These are phyloP conservation scores for Baorangia bicolor DNA, from an alignment of 768 basidiomycete genomes.

Conservation along the genomic window DNA sequence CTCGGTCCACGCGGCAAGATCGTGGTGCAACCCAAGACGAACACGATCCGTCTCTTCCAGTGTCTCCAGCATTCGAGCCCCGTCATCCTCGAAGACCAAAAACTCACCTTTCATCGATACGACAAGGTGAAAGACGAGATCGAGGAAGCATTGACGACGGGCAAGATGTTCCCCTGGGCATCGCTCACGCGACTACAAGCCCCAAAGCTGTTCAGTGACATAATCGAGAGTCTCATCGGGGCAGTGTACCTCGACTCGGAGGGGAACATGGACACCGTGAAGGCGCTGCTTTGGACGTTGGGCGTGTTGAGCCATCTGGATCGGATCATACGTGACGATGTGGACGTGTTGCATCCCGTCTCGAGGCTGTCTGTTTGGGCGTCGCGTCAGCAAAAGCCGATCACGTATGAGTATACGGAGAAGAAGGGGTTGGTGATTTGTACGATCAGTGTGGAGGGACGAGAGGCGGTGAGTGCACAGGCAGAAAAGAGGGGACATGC, in stretches of 20 bases:
- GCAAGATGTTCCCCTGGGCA: conserved; percentile 67
- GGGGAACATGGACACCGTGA: conserved; percentile 53
- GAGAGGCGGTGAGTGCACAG: conserved; percentile 30
- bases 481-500: conserved; percentile 52
- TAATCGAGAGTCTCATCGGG: conserved; percentile 73
- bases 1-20: conserved; percentile 33
- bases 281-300: conserved; percentile 46
- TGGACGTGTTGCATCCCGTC: conserved; percentile 75
- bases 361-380: conserved; percentile 67
- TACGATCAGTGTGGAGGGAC: conserved; percentile 46
- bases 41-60: conserved; percentile 57
- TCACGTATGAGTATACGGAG: conserved; percentile 45
- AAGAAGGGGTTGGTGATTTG: conserved; percentile 52
- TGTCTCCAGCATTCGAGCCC: conserved; percentile 74
- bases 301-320: conserved; percentile 62
- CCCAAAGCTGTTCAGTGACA: conserved; percentile 77
- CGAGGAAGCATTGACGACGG: conserved; percentile 41
- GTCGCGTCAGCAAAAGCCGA: conserved; percentile 40
- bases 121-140: conserved; percentile 48
- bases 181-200: conserved; percentile 72
- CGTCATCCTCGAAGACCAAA: conserved; percentile 61
- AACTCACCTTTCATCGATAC: conserved; percentile 53
- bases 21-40: conserved; percentile 40
- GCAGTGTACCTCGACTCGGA: conserved; percentile 71
- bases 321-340: conserved; percentile 59